phyloP scores from a whole-genome alignment of 306 rosid genomes.

The peach (Prunus persica) region DNA sequence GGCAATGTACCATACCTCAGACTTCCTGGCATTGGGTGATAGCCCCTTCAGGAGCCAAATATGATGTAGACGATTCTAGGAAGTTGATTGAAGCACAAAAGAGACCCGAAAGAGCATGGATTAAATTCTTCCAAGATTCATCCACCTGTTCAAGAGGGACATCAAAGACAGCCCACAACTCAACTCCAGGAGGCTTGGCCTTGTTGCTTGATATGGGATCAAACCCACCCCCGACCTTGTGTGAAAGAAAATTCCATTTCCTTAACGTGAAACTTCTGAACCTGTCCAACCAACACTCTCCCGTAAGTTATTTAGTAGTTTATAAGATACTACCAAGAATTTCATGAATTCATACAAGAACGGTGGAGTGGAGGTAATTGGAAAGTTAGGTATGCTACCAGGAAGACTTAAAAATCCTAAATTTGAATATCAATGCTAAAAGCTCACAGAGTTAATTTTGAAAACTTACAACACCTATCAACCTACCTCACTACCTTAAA shows the following conservation, averaged over 20 bases:
- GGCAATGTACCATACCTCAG: slow-evolving; percentile 88
- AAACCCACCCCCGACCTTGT: slow-evolving; percentile 96
- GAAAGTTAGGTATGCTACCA: neutral
- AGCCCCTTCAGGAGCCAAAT: slow-evolving; percentile 72
- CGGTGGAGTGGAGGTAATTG: neutral
- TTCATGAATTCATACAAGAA: neutral
- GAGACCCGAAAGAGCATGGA: slow-evolving; percentile 85
- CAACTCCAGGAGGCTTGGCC: slow-evolving; percentile 96
- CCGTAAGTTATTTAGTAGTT: slow-evolving; percentile 9
- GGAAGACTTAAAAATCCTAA: neutral
- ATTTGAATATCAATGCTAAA: neutral
- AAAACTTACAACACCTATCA: neutral
- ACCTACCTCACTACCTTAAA: neutral
- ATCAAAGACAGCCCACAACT: slow-evolving; percentile 91
- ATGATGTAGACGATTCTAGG: slow-evolving; percentile 80
- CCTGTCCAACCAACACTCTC: slow-evolving; percentile 62
- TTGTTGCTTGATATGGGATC: slow-evolving; percentile 82
- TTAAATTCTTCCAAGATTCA: slow-evolving; percentile 84
- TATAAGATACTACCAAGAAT: neutral
- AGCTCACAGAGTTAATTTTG: neutral
- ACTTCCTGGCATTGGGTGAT: slow-evolving; percentile 53
- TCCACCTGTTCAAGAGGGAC: slow-evolving; percentile 64
- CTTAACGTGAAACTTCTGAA: slow-evolving; percentile 65
- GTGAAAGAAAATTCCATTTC: slow-evolving; percentile 93
- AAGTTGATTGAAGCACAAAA: slow-evolving; percentile 96